A percentile compares a stretch with the other conserved stretches of the same genome.
phyloP scores from a whole-genome alignment of 2,329 filamentous ascomycete species.

The Lecanosticta acicola region DNA sequence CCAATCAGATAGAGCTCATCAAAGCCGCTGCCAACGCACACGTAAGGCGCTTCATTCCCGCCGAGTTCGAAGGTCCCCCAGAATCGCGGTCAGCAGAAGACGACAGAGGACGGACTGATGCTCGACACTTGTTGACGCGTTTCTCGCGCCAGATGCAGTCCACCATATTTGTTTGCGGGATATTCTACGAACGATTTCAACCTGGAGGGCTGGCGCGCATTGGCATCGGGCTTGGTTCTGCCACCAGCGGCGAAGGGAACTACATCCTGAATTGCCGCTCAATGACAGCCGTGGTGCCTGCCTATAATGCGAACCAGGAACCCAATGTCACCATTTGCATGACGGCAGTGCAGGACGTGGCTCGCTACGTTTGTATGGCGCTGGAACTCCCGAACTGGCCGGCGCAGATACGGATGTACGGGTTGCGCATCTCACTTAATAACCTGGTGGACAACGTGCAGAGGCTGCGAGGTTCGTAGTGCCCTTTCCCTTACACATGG shows the following conservation, averaged over 20 bases:
- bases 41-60: conserved; percentile 66
- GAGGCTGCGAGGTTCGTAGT: conserved; percentile 36
- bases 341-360: conserved; percentile 66
- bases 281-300: conserved; percentile 56
- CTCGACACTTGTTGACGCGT: conserved; percentile 52
- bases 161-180: conserved; percentile 66
- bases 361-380: conserved; percentile 64
- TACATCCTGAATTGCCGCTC: conserved; percentile 60
- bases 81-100: conserved; percentile 51
- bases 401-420: conserved; percentile 61
- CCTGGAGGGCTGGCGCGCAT: conserved; percentile 58
- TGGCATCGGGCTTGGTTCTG: conserved; percentile 51
- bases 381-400: conserved; percentile 63
- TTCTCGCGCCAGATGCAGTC: conserved; percentile 57
- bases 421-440: conserved; percentile 58
- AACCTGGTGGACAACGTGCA: conserved; percentile 55
- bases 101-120: conserved; percentile 55
- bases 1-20: conserved; percentile 64
- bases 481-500: conserved; percentile 26
- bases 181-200: conserved; percentile 71
- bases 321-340: conserved; percentile 54
- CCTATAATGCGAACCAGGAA: conserved; percentile 47
- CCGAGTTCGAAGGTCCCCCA: conserved; percentile 67
- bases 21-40: conserved; percentile 60
- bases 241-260: conserved; percentile 53